Conservation (phyloP, 371 early-diverging fungal genomes). For the Mucor velutinosus region DNA sequence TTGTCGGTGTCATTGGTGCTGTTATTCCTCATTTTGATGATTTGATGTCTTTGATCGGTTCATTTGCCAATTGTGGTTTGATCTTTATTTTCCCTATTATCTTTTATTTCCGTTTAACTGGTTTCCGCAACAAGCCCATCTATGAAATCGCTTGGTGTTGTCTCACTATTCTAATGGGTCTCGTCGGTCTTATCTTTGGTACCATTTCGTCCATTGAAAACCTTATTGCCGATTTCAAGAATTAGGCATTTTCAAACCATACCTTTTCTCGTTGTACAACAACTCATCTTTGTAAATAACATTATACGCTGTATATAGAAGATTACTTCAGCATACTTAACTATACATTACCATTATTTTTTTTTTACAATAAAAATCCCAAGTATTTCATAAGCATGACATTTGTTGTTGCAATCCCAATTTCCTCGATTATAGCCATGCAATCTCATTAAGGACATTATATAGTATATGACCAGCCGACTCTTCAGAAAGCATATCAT, state of each 20-base stretch:
- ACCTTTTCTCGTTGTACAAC: not conserved
- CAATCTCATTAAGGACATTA: too few species aligned
- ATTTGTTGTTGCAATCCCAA: too few species aligned
- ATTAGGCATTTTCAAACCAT: not conserved
- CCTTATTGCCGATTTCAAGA: slow-evolving; percentile 14
- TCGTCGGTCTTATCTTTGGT: slow-evolving; percentile 74
- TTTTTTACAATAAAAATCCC: too few species aligned
- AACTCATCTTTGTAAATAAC: not conserved
- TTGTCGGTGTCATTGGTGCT: slow-evolving; percentile 64
- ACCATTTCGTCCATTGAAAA: slow-evolving; percentile 22
- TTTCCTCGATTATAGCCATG: too few species aligned
- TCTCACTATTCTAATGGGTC: slow-evolving; percentile 64
- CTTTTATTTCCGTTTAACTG: slow-evolving; percentile 76
- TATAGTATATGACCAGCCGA: too few species aligned
- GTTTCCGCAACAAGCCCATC: slow-evolving; percentile 58
- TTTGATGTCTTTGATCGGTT: slow-evolving; percentile 84
- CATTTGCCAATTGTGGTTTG: slow-evolving; percentile 74
- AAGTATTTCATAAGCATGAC: too few species aligned
- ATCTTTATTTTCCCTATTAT: slow-evolving; percentile 85
- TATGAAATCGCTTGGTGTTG: slow-evolving; percentile 61
- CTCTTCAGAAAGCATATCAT: too few species aligned
- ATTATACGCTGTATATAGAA: not conserved
- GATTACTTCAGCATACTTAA: not conserved
- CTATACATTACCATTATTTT: too few species aligned
- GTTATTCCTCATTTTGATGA: slow-evolving; percentile 82